phyloP scores from a whole-genome alignment of 305 asterid species.

The Fraxinus latifolia region DNA sequence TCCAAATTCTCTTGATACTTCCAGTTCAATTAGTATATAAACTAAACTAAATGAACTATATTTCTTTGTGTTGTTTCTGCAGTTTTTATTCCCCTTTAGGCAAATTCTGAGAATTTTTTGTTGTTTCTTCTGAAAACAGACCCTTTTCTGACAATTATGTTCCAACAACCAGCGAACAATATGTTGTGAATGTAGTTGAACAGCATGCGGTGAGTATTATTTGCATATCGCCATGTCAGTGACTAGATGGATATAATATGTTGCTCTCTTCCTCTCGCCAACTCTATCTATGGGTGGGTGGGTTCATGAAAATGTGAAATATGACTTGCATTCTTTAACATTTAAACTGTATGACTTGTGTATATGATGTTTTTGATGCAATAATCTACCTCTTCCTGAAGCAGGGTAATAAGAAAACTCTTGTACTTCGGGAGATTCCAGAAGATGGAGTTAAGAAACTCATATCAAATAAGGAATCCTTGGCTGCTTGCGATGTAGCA shows the following conservation, averaged over 20 bases:
- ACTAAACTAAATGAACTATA: conserved; percentile 10
- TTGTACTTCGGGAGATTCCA: conserved; percentile 84
- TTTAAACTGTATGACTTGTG: conserved; percentile 1
- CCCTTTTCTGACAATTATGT: conserved; percentile 69
- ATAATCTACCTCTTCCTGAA: conserved; percentile 22
- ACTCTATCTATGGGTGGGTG: not conserved
- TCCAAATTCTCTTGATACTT: conserved; percentile 1
- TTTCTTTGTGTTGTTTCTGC: not conserved
- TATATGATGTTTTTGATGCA: not conserved
- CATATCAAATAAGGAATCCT: conserved; percentile 62
- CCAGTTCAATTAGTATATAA: not conserved
- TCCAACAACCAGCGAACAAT: conserved; percentile 55
- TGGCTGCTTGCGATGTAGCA: conserved; percentile 89
- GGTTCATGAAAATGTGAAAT: conserved; percentile 13
- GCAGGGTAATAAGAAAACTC: conserved; percentile 80
- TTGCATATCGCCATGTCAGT: conserved; percentile 17
- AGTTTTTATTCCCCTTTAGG: not conserved
- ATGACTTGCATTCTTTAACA: not conserved
- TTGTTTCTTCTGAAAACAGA: conserved; percentile 46
- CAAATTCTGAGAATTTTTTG: conserved; percentile 13
- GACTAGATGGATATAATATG: conserved; percentile 1
- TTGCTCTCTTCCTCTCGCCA: conserved; percentile 6
- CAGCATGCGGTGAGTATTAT: conserved; percentile 61
- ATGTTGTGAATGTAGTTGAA: conserved; percentile 64
- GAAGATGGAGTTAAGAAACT: conserved; percentile 72